Base-by-base conservation (phyloP, 371 early-diverging fungal genomes). In the Mucor racemosus region DNA sequence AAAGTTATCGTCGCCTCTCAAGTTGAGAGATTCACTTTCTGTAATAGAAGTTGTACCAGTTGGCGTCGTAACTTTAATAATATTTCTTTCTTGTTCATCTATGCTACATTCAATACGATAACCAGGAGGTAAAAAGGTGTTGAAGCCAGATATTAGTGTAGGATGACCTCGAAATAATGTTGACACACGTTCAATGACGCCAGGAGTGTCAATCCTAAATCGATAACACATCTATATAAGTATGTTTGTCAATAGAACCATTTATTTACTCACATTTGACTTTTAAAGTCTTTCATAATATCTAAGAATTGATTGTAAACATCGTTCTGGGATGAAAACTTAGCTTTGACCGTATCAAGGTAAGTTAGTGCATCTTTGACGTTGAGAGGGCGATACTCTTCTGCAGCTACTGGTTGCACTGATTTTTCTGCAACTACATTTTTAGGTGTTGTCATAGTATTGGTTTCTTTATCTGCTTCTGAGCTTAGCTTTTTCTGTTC, bases 251-350 rank as follows among this genome's bases (percentile, higher is more conserved):
- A 17, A n/a, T 9, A 34, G 8, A 7, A 21, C 3, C n/a, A 3
- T n/a, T 2, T 33, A 0, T 31, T 33, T 42, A 42, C 72, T 81
- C 83, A 92, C 92, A 86, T 88, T 73, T 97, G 95, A 64, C 94
- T 91, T 79, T 99, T 99, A 76, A 99, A 99, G 71, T 99, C 99
- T 82, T 97, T 97, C 99, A 99, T 99, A 38, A 98, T 97, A 72
- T 98, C 98, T 73, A 99, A 72, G 78, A 99, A 99, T 58, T 90
- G 88, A 69, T 95, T 97, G 81, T 99, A 99, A 4, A 98, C 94
- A 62, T 94, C 95, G 7, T 97, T 94, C 44, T 94, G 88, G 67
- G 95, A 89, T 36, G 86, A 76, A 77, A 98, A 99, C 72, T 95
- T 94, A 38, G 88, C 86, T 77, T 97, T 97, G 21, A 99, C 99